Evolutionary conservation across 805 yeast genomes (phyloP).

Genomic region (Wickerhamomyces bisporus): DNA sequence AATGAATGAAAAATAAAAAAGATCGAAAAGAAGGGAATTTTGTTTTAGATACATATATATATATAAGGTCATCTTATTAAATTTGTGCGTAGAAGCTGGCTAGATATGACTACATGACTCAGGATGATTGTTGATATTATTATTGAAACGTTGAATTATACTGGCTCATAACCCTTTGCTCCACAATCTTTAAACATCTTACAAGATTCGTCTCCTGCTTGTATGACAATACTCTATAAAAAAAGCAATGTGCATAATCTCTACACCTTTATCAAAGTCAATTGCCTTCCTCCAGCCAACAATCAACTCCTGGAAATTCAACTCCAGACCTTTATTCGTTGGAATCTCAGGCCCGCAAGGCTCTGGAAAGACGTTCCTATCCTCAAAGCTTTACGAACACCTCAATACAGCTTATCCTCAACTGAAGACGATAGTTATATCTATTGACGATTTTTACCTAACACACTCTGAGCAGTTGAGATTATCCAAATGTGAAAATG

Average conservation of each 20-base stretch:
- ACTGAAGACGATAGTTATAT: conserved; percentile 43
- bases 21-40: neutral
- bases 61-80: no score
- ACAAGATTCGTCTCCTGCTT: no score
- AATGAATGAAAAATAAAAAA: conserved; percentile 7
- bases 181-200: no score
- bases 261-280: conserved; percentile 5
- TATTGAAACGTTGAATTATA: no score
- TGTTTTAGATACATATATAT: no score
- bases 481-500: conserved; percentile 44
- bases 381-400: conserved; percentile 33
- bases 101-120: no score
- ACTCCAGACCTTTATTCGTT: conserved; percentile 37
- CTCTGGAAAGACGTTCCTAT: conserved; percentile 63
- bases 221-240: no score
- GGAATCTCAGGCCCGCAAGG: conserved; percentile 58
- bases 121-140: no score
- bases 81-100: no score
- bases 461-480: conserved; percentile 54
- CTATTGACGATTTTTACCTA: conserved; percentile 84
- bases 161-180: no score
- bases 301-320: conserved; percentile 24
- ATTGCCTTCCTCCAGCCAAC: conserved; percentile 26
- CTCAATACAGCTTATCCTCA: conserved; percentile 32
- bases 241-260: no score